Evolutionary conservation across 2,329 filamentous ascomycete species (phyloP), one percentile per base, ranked within the genome.

Genomic region (Aspergillus costaricaensis): DNA sequence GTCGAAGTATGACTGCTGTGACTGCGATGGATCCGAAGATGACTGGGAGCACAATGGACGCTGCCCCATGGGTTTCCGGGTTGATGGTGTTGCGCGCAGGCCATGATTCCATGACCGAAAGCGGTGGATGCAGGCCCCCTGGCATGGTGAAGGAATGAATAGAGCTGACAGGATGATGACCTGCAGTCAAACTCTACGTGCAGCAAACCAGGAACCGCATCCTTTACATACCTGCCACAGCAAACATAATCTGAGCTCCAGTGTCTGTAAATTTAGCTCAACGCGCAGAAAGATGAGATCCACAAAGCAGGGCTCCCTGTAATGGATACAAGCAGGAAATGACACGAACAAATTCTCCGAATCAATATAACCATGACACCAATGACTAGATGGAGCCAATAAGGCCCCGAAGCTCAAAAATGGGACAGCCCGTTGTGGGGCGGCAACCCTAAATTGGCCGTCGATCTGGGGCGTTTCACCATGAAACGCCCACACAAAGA

Each of bases 41-140:
- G 0, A 41, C 57, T 4, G 39, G n/a, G 4, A 58, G 21, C 8
- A 54, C 19, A n/a, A 47, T 19, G 10, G 48, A 50, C 4, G 49
- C 57, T 7, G 49, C 27, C 14, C 57, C 49, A 48, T 58, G 57
- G 17, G 57, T 47, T 25, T 58, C 57, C 5, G 57, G 57, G n/a
- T 58, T 47, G 57, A 47, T 39, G 27, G 50, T 58, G 10, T 58
- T 58, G 14, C 39, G 32, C 2, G 57, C 32, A 3, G 57, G 57
- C 57, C 57, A 58, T 15, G 57, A 58, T 21, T 36, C 57, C 27
- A 58, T 58, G 25, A 58, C 57, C 39, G 57, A 54, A 12, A 48
- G 47, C 15, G 57, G 57, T n/a, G 57, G 57, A 48, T 44, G 27
- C 8, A 58, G 25, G 17, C 57, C 57, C 23, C 57, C 57, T 4